Evolutionary conservation across 2,329 filamentous ascomycete genomes (phyloP), one percentile per base, ranked within the genome.

Genomic region (Mycogone perniciosa): DNA sequence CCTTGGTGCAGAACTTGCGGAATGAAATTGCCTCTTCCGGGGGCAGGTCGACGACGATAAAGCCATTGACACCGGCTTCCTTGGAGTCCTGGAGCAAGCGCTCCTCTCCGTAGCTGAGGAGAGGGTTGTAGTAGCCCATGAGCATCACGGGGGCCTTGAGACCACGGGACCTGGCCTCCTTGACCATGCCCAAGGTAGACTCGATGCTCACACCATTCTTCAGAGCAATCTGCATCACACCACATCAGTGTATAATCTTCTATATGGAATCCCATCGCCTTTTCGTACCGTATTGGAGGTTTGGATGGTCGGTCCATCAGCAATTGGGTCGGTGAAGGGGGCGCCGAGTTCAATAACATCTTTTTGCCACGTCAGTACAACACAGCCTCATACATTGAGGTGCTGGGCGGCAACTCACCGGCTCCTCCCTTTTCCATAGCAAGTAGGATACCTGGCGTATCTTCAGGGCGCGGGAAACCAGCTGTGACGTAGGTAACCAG

Each of bases 81-180:
- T 86, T 85, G 68, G 89, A 89, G 69, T 97, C 91, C 60, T 82
- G 79, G 49, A 99, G 76, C 69, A 97, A 83, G 54, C 79, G 81
- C 72, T 96, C 90, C 73, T 99, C 93, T 48, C 93, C 93, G 67
- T 97, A 99, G 63, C 86, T 89, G 55, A 97, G 76, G 55, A 97
- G 77, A 1, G 93, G 93, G 75, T 99, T 99, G 74, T 96, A 99
- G 80, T 99, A 99, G 62, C 93, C 93, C 93, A 99, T 99, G 58
- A 99, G 80, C 64, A 99, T 73, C 39, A 99, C 81, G 1, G 93
- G 93, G 1, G 86, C 83, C 62, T 79, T 85, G 50, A 97, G 76
- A 39, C 93, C 93, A 55, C 79, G 80, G 60, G 79, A 77, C 62
- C 93, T 80, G 43, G 92, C 89, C 56, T 87, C 81, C 60, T 86